phyloP scores from a whole-genome alignment of 331 rosid species.

The Phaseolus coccineus region DNA sequence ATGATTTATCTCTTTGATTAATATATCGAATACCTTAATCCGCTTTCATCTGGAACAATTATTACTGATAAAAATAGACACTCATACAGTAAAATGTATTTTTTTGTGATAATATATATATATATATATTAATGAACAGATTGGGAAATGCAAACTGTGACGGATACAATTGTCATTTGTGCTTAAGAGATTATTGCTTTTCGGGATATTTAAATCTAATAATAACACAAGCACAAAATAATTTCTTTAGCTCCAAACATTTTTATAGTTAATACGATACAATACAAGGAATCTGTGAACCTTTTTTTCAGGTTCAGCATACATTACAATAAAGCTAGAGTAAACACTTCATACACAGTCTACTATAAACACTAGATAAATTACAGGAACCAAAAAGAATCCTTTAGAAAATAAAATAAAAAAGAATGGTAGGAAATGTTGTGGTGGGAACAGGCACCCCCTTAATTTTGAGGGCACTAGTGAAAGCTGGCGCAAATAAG shows the following conservation, averaged over 20 bases:
- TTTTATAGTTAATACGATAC: slow-evolving; percentile 25
- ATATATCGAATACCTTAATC: neutral
- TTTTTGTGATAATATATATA: too few species aligned
- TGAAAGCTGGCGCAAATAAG: slow-evolving; percentile 46
- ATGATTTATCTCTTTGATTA: too few species aligned
- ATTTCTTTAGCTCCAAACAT: slow-evolving; percentile 17
- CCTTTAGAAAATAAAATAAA: slow-evolving; percentile 43
- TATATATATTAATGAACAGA: too few species aligned
- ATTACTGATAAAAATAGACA: too few species aligned
- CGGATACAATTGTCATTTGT: neutral
- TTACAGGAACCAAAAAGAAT: slow-evolving; percentile 69
- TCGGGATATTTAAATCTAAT: neutral
- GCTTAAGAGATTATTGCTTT: slow-evolving; percentile 3
- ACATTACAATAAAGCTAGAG: slow-evolving; percentile 52
- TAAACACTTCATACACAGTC: slow-evolving; percentile 16
- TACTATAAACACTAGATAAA: slow-evolving; percentile 53
- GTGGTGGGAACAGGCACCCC: slow-evolving; percentile 46
- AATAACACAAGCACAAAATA: slow-evolving; percentile 26
- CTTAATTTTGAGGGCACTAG: slow-evolving; percentile 41
- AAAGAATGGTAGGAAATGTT: slow-evolving; percentile 62
- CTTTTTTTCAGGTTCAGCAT: slow-evolving; percentile 57
- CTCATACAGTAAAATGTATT: too few species aligned
- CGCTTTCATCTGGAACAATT: neutral
- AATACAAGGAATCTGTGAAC: slow-evolving; percentile 46
- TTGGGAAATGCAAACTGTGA: slow-evolving; percentile 19